Evolutionary conservation across 176 grass and related monocot species (phyloP).

Genomic region (Carex parvula): DNA sequence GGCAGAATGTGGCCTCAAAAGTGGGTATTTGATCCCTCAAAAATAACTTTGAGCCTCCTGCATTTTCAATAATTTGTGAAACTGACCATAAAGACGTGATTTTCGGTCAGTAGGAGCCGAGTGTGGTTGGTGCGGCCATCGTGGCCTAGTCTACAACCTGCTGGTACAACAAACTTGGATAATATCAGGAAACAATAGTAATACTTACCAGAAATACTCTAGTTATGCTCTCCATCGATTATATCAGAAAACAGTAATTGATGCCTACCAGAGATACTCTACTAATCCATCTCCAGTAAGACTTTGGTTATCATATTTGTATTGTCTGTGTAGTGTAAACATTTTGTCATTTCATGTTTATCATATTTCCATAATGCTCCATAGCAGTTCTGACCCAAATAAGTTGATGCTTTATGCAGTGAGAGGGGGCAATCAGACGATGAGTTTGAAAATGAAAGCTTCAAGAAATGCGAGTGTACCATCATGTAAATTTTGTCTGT

Average conservation of each 20-base stretch:
- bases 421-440: conserved; percentile 79
- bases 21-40: neutral
- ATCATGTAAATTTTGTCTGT: conserved; percentile 59
- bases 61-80: neutral
- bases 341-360: neutral
- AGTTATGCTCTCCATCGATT: neutral
- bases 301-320: conserved; percentile 2
- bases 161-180: neutral
- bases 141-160: neutral
- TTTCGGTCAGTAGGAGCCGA: neutral
- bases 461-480: conserved; percentile 85
- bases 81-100: neutral
- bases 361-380: neutral
- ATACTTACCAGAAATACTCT: neutral
- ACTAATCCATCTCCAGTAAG: neutral
- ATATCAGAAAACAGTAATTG: neutral
- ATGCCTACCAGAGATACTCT: neutral
- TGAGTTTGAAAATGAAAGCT: conserved; percentile 56
- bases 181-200: neutral
- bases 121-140: neutral
- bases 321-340: neutral
- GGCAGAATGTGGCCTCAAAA: neutral
- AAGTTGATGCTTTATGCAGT: conserved; percentile 33
- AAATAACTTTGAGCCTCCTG: neutral
- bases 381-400: neutral